These are phyloP conservation scores for Hypoxylon sp. DNA, from an alignment of 2,329 filamentous ascomycete species.

Conservation along the genomic window DNA sequence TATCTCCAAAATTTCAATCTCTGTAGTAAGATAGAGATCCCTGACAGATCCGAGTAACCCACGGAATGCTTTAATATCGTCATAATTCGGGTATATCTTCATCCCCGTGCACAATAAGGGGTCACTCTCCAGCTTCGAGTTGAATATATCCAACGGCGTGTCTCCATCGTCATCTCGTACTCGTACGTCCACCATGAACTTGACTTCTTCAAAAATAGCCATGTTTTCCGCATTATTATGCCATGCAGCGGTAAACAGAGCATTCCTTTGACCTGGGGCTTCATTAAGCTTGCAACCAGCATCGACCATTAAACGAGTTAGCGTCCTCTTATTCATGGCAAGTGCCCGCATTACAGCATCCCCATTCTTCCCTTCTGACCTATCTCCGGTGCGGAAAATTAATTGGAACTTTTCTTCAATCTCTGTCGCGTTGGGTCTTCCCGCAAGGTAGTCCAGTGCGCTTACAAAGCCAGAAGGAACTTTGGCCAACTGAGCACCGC, in stretches of 20 bases:
- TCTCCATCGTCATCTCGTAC: not conserved
- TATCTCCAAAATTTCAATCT: constrained; percentile 24
- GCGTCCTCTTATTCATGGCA: not conserved
- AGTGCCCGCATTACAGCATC: not conserved
- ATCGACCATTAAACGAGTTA: constrained; percentile 21
- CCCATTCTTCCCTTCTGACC: not conserved
- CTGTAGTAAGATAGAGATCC: constrained; percentile 33
- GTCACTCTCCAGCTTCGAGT: constrained; percentile 22
- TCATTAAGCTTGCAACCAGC: constrained; percentile 26
- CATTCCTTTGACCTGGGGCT: not conserved
- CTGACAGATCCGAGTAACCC: constrained; percentile 16
- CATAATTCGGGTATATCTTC: not conserved
- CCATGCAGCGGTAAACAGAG: not conserved
- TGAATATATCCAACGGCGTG: constrained; percentile 26
- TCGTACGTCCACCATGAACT: constrained; percentile 27
- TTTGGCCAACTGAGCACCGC: not conserved
- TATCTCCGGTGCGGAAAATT: constrained; percentile 2
- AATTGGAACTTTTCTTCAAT: constrained; percentile 26
- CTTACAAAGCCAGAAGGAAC: not conserved
- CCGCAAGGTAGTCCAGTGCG: constrained; percentile 4
- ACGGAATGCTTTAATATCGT: constrained; percentile 26
- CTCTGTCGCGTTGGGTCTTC: rapidly evolving
- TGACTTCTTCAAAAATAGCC: constrained; percentile 6
- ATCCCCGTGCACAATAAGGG: not conserved
- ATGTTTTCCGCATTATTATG: not conserved